Evolutionary conservation across 768 basidiomycete species (phyloP), one percentile per base, ranked within the genome.

Genomic region (Clitopilus hobsonii): DNA sequence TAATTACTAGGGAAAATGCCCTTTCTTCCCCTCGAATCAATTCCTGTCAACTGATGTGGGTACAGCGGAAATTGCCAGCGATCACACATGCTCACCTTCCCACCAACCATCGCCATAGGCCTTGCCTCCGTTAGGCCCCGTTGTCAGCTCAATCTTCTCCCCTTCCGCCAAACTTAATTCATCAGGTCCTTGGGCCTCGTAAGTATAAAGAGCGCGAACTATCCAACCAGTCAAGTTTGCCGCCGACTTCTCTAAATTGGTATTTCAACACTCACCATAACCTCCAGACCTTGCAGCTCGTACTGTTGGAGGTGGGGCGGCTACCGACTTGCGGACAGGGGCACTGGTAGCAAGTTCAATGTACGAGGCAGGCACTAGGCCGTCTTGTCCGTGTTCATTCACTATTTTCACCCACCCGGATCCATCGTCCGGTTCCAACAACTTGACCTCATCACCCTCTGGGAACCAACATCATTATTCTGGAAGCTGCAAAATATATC

Each of bases 1-100:
- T 92, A 92, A 71, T 90, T 91, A 69, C 87, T 90, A 24, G 91
- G 91, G 72, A 93, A 93, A 62, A 92, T 90, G 5, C 90, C 90
- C 68, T 82, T 89, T 66, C 67, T 73, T 53, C 89, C 85, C 54
- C 69, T 66, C 51, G 72, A 68, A 60, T 84, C 80, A 58, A 82
- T 73, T 54, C 89, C 89, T 90, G 67, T 52, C 56, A 65, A 49
- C 56, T 50, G 59, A 56, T 49, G 55, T 61, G 54, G 38, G 57
- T 49, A 67, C 38, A 54, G 65, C 61, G 58, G 59, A 54, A 57
- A 54, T 59, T 51, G 58, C 45, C 38, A 53, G 50, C 30, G 23
- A n/a, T 6, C 52, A 49, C 47, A 26, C 29, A n/a, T 14, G 63
- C 73, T 61, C 63, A 85, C 90, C 91, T 84, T 92, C 89, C 85